Evolutionary conservation across 257 asterid species (phyloP).

Genomic region (Paraleonurus japonicus): DNA sequence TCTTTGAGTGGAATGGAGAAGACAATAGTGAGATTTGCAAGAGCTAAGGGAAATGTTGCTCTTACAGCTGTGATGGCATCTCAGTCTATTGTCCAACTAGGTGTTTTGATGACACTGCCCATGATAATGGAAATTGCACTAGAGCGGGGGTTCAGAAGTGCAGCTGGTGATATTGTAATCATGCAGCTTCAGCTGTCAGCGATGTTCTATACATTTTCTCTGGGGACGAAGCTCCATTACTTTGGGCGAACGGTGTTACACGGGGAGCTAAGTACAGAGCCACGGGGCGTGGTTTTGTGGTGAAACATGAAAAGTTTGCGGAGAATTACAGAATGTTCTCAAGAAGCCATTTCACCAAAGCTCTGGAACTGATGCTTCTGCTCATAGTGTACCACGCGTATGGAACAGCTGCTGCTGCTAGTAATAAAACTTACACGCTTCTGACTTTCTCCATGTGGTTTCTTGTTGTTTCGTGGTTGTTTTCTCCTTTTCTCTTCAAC

Average conservation of each 20-base stretch:
- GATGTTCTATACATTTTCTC: constrained; percentile 77
- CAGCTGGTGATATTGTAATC: constrained; percentile 59
- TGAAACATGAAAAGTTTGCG: constrained; percentile 76
- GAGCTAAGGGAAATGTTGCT: constrained; percentile 62
- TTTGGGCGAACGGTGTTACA: constrained; percentile 83
- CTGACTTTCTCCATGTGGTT: constrained; percentile 74
- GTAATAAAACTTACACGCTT: constrained; percentile 29
- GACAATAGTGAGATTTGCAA: constrained; percentile 59
- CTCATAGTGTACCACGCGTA: constrained; percentile 53
- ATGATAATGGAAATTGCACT: constrained; percentile 91
- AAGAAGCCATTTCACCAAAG: constrained; percentile 79
- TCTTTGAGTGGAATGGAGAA: constrained; percentile 75
- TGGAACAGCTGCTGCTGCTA: constrained; percentile 40
- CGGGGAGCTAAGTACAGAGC: constrained; percentile 91
- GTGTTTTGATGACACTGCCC: constrained; percentile 73
- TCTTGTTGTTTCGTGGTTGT: constrained; percentile 69
- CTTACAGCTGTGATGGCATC: constrained; percentile 73
- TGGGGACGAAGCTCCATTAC: constrained; percentile 87
- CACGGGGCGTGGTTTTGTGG: constrained; percentile 91
- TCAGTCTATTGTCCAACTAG: constrained; percentile 75
- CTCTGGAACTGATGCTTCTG: constrained; percentile 63
- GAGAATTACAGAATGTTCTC: constrained; percentile 91
- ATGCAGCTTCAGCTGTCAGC: constrained; percentile 86
- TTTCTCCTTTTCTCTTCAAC: constrained; percentile 82
- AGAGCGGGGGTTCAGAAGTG: constrained; percentile 80